Evolutionary conservation across 164 flowering plant genomes (phyloP), one percentile per base, ranked within the genome.

Genomic region (Paratinospora sagittata): DNA sequence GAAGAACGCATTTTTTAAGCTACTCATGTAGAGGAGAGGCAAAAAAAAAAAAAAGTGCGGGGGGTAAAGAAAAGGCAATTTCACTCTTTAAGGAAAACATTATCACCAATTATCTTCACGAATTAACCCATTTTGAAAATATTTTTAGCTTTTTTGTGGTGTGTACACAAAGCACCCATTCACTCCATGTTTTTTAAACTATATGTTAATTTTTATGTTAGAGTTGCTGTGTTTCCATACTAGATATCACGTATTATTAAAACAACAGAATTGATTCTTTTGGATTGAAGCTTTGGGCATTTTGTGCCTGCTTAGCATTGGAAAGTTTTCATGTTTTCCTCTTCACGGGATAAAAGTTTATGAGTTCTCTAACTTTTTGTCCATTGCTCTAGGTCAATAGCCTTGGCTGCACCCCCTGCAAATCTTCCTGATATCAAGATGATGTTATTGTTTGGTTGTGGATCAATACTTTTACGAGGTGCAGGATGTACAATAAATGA

Each of bases 401-500:
- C 90, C 4, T 75, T 96, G 86, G 99, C 97, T 19, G 91, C 97
- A 63, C 23, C 79, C 4, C 91, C 96, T 30, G 98, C 95, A 71
- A 81, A 72, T 68, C 80, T 91, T 71, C 98, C 99, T 49, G 96
- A 92, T 83, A 58, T 96, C 60, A 92, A 93, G 82, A 83, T 91
- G 91, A 63, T 96, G 83, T 52, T 81, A 34, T 76, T 96, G 21
- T 96, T 92, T 85, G 97, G 97, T 63, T 88, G 87, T 73, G 99
- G 97, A 69, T 88, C 99, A 69, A 80, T 96, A 78, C 91, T 96
- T 68, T 75, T 96, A 72, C 84, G 98, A 69, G 98, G 99, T 67
- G 99, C 98, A 75, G 99, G 98, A 27, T 92, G 99, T 77, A 96
- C 99, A n/a, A 72, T 92, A 12, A 96, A 96, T 78, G 99, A 96